These are phyloP conservation scores for Sugiyamaella chiloensis DNA, from an alignment of 805 yeast genomes.

Conservation along the genomic window DNA sequence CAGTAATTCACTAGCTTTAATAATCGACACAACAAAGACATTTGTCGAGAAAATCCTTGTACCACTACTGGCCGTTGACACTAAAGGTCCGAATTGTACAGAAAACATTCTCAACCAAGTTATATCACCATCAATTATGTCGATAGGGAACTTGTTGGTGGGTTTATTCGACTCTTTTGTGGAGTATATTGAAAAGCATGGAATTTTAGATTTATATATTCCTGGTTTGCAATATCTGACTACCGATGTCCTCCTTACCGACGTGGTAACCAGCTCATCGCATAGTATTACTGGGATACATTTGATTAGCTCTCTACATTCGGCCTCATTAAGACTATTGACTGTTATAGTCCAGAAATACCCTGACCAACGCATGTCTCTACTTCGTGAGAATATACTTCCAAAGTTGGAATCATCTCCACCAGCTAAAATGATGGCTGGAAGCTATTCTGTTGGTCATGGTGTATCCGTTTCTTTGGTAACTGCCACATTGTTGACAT, in stretches of 20 bases:
- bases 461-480: conserved; percentile 51
- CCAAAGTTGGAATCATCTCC: conserved; percentile 51
- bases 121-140: background rate
- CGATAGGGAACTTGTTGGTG: background rate
- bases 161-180: background rate
- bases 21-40: background rate
- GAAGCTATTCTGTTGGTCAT: conserved; percentile 42
- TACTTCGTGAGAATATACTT: conserved; percentile 56
- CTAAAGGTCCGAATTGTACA: background rate
- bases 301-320: conserved; percentile 32
- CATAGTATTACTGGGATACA: conserved; percentile 25
- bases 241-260: conserved; percentile 41
- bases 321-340: conserved; percentile 26
- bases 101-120: background rate
- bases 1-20: background rate
- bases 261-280: conserved; percentile 29
- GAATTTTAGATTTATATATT: conserved; percentile 25
- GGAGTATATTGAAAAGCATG: background rate
- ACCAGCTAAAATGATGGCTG: conserved; percentile 40
- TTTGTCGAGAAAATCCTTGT: background rate
- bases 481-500: conserved; percentile 43
- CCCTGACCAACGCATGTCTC: conserved; percentile 53
- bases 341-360: conserved; percentile 28
- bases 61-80: background rate
- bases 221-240: conserved; percentile 59